Evolutionary conservation across 192 early-diverging fungal genomes (phyloP), one percentile per base, ranked within the genome.

Genomic region (Coemansia sp.): DNA sequence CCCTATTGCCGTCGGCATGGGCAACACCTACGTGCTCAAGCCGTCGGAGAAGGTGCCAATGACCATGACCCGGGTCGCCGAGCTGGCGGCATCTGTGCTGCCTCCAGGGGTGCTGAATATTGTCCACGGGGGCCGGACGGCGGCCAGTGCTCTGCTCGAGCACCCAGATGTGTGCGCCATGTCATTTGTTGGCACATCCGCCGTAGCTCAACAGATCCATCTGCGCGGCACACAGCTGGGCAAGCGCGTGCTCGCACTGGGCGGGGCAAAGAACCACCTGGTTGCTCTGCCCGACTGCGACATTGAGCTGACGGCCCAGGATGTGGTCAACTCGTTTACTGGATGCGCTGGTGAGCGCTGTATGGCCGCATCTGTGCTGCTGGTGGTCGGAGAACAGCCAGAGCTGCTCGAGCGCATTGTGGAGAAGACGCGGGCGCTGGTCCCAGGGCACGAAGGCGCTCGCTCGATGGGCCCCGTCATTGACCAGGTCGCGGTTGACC

Each of bases 1-100:
- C 10, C 88, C 88, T 4, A 79, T 90, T 23, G 83, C 82, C 13
- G 67, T 90, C 25, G 85, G 56, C 12, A 71, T 70, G 46, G 80
- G 78, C 39, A 91, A 89, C 59, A 86, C 86, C 13, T 64, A 84
- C 32, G 76, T 89, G 19, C 54, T 91, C 36, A 91, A 91, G 70
- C 87, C 87, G 11, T 82, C 78, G 6, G 88, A 91, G 38, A 89
- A 89, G 60, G 87, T 87, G 1, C 88, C 88, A 4, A 62, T 89
- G 46, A 88, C 88, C 3, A 88, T 89, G 85, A 64, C 67, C 16
- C 75, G 77, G n/a, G 68, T 86, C 7, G 67, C 78, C 3, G 75
- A 76, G 50, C 50, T 87, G 14, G 64, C 79, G 25, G 69, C 67
- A 18, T 53, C 63, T 3, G 70, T 88, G 13, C 48, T 90, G 25